Evolutionary conservation across 2,329 filamentous ascomycete species (phyloP).

Genomic region (Triangularia verruculosa): DNA sequence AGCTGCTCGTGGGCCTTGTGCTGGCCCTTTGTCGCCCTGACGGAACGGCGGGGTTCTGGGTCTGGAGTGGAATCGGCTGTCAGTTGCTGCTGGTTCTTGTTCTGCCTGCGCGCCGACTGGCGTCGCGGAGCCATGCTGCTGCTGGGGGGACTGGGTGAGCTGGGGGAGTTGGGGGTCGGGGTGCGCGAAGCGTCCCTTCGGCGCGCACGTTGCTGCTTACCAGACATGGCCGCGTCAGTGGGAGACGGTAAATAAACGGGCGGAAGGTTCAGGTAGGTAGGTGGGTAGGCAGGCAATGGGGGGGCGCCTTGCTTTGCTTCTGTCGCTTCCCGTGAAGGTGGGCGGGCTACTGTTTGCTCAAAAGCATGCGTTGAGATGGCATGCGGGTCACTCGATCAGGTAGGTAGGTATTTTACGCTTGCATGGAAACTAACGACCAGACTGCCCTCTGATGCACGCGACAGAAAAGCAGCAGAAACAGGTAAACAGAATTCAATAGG

Average conservation of each 20-base stretch:
- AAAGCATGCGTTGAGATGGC: constrained; percentile 24
- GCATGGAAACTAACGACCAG: constrained; percentile 13
- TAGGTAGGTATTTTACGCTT: constrained; percentile 26
- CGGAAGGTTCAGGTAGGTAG: not conserved
- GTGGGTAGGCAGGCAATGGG: constrained; percentile 6
- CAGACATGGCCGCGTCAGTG: constrained; percentile 25
- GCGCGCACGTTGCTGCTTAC: constrained; percentile 27
- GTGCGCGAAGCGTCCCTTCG: constrained; percentile 8
- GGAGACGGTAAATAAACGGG: not conserved
- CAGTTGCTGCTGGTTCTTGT: constrained; percentile 18
- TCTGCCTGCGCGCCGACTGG: constrained; percentile 3
- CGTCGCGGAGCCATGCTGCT: constrained; percentile 13
- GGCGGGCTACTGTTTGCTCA: constrained; percentile 21
- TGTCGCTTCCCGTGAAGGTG: constrained; percentile 14
- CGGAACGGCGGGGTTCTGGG: constrained; percentile 84
- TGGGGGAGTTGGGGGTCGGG: constrained; percentile 2
- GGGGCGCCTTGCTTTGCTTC: constrained; percentile 8
- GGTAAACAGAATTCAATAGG: constrained; percentile 5
- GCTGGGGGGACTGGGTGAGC: not conserved
- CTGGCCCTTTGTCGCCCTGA: constrained; percentile 93
- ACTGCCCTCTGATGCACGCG: constrained; percentile 9
- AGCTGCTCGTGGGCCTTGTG: constrained; percentile 85
- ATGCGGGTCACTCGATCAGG: constrained; percentile 25
- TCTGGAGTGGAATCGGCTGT: constrained; percentile 38
- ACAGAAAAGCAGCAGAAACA: not conserved